Conservation (phyloP, 2,329 filamentous ascomycete species). For the Diaporthe vaccinii region DNA sequence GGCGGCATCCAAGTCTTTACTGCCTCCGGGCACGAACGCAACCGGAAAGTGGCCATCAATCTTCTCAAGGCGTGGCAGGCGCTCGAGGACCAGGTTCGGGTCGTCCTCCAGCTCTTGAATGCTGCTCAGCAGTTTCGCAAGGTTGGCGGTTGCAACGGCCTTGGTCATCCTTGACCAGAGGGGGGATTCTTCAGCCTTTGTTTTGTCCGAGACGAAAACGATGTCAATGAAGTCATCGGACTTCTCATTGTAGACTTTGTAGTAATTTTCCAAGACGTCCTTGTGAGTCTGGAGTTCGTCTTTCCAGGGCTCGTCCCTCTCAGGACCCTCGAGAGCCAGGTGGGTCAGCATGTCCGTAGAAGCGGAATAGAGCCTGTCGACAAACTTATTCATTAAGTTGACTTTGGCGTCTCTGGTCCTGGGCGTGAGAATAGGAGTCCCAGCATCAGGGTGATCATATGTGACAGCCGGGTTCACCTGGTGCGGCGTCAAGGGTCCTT, state of each 20-base stretch:
- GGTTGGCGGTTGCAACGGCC: slow-evolving; percentile 49
- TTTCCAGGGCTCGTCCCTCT: slow-evolving; percentile 37
- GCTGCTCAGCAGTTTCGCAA: slow-evolving; percentile 51
- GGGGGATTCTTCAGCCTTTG: slow-evolving; percentile 16
- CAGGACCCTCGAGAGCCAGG: slow-evolving; percentile 19
- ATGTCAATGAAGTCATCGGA: slow-evolving; percentile 35
- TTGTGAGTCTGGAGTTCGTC: slow-evolving; percentile 34
- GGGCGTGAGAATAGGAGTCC: slow-evolving; percentile 22
- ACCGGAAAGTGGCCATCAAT: slow-evolving; percentile 35
- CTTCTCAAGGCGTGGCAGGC: slow-evolving; percentile 48
- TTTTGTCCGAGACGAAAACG: slow-evolving; percentile 16
- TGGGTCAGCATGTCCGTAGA: slow-evolving; percentile 35
- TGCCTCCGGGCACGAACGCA: slow-evolving; percentile 34
- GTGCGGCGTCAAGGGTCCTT: slow-evolving; percentile 35
- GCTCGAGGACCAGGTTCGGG: slow-evolving; percentile 41
- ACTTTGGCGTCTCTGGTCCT: slow-evolving; percentile 33
- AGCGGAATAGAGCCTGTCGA: slow-evolving; percentile 32
- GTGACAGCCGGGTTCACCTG: slow-evolving; percentile 21
- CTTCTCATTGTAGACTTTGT: slow-evolving; percentile 33
- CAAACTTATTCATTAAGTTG: slow-evolving; percentile 42
- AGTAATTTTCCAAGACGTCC: slow-evolving; percentile 31
- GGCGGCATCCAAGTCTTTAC: slow-evolving; percentile 28
- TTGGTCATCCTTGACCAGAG: slow-evolving; percentile 36
- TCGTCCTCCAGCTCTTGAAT: slow-evolving; percentile 42
- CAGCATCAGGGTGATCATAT: slow-evolving; percentile 15